Conservation (phyloP, 129 eudicot genomes). For the Arctium lappa region DNA sequence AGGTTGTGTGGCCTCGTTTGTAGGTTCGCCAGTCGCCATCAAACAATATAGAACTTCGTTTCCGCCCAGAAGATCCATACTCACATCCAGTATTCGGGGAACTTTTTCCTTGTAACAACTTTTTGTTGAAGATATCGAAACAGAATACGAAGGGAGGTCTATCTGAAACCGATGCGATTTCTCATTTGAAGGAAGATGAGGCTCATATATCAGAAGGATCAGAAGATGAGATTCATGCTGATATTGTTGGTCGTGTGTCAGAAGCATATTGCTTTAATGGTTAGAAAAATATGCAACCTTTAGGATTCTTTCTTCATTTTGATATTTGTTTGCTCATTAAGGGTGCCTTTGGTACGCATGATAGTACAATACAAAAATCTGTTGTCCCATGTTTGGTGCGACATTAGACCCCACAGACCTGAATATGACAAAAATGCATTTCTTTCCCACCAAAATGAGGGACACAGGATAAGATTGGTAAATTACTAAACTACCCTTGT, state of each 20-base stretch:
- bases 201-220: conserved; percentile 22
- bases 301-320: not conserved
- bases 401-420: no score
- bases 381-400: no score
- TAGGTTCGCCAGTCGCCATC: conserved; percentile 68
- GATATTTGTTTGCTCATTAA: not conserved
- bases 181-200: conserved; percentile 37
- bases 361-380: not conserved
- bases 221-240: conserved; percentile 55
- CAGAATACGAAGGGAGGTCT: conserved; percentile 24
- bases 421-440: no score
- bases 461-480: not conserved
- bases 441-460: not conserved
- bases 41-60: conserved; percentile 71
- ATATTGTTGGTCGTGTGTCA: conserved; percentile 59
- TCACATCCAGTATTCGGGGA: conserved; percentile 85
- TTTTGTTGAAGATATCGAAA: conserved; percentile 64
- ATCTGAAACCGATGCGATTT: conserved; percentile 14
- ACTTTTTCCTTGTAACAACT: conserved; percentile 52
- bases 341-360: not conserved
- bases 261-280: conserved; percentile 82
- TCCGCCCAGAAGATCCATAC: conserved; percentile 97
- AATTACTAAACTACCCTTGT: not conserved
- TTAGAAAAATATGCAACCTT: conserved; percentile 28
- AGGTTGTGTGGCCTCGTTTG: conserved; percentile 15